phyloP scores from a whole-genome alignment of 495 filamentous ascomycete genomes.

The Stereocaulon alpinum region DNA sequence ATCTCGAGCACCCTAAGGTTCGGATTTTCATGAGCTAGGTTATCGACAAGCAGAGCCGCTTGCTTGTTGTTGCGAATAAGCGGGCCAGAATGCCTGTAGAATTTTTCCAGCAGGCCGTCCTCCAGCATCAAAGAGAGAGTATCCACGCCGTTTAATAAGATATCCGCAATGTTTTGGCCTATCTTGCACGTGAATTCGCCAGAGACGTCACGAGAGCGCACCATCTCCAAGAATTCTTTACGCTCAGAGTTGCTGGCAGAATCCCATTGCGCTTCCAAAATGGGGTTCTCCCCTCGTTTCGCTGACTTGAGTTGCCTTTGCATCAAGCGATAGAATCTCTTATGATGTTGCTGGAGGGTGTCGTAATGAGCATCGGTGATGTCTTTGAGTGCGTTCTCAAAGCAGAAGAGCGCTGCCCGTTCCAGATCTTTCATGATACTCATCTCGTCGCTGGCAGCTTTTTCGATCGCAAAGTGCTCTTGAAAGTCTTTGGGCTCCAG shows the following conservation, averaged over 20 bases:
- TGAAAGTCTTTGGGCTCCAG: conserved; percentile 24
- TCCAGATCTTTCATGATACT: conserved; percentile 31
- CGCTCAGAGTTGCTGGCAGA: background rate
- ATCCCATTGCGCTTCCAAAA: conserved; percentile 5
- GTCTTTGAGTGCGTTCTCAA: conserved; percentile 27
- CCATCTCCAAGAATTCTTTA: background rate
- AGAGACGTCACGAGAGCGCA: background rate
- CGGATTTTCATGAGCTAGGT: conserved; percentile 30
- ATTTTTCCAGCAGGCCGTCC: conserved; percentile 3
- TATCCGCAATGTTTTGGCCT: conserved; percentile 1
- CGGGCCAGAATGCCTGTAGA: conserved; percentile 1
- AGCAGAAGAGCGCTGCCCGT: conserved; percentile 27
- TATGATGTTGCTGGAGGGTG: conserved; percentile 18
- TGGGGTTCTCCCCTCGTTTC: background rate
- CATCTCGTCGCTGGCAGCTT: background rate
- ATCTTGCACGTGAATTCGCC: conserved; percentile 8
- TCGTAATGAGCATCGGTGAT: conserved; percentile 29
- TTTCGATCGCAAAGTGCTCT: conserved; percentile 1
- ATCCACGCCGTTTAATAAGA: background rate
- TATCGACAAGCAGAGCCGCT: conserved; percentile 1
- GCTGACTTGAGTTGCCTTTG: conserved; percentile 14
- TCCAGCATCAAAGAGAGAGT: conserved; percentile 5
- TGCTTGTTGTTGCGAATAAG: conserved; percentile 3
- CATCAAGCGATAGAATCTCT: conserved; percentile 27
- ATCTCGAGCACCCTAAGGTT: conserved; percentile 38